Percentiles rank a stretch among this genome's conserved stretches.
phyloP scores from a whole-genome alignment of 2,329 filamentous ascomycete genomes.

The Bipolaris zeicola region DNA sequence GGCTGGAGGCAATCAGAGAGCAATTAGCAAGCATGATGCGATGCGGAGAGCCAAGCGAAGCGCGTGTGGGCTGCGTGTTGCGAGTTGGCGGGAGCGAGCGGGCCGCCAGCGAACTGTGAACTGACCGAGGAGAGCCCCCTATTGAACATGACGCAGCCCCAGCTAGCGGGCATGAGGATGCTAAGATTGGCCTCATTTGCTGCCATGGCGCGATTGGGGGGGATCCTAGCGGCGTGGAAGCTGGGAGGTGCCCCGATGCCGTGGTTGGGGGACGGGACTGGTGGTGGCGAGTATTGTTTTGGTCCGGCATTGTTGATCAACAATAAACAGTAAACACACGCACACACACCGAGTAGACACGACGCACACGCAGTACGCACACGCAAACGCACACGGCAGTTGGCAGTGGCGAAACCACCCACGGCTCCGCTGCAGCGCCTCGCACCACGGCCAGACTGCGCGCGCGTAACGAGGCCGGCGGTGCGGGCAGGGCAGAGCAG shows the following conservation, averaged over 20 bases:
- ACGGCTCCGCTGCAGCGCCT: slow-evolving; percentile 11
- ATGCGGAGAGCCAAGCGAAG: slow-evolving; percentile 40
- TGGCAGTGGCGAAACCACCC: neutral
- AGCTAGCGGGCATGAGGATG: slow-evolving; percentile 24
- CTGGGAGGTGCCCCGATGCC: slow-evolving; percentile 16
- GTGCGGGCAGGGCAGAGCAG: neutral
- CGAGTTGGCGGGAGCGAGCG: slow-evolving; percentile 19
- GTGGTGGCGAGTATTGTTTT: slow-evolving; percentile 15
- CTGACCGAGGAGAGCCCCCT: slow-evolving; percentile 23
- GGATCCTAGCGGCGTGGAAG: slow-evolving; percentile 16
- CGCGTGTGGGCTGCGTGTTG: neutral
- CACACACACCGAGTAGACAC: neutral
- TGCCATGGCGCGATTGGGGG: slow-evolving; percentile 14
- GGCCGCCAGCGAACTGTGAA: slow-evolving; percentile 25
- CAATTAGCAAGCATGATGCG: slow-evolving; percentile 27
- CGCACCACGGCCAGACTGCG: slow-evolving; percentile 9
- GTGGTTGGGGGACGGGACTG: slow-evolving; percentile 5
- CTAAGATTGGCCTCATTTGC: slow-evolving; percentile 31
- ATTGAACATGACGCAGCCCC: slow-evolving; percentile 11
- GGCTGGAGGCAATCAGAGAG: slow-evolving; percentile 24
- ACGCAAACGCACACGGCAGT: neutral
- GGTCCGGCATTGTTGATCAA: slow-evolving; percentile 14
- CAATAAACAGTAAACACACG: slow-evolving; percentile 13
- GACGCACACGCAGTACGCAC: neutral
- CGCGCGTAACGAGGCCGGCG: neutral